Conservation (phyloP, 2,329 filamentous ascomycete genomes). For the Alternaria arbusti region DNA sequence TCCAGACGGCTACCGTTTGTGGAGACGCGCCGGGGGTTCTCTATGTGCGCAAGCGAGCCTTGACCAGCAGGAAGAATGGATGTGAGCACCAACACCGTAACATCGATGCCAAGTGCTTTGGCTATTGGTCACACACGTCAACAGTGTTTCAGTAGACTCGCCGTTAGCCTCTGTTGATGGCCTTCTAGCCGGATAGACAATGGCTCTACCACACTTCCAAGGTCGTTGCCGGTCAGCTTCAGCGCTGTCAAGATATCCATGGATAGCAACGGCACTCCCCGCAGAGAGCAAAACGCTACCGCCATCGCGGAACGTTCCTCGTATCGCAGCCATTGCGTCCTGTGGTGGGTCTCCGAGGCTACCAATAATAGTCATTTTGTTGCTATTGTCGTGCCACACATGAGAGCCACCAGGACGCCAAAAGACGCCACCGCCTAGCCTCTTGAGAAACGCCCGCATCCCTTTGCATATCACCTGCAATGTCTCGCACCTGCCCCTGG, state of each 20-base stretch:
- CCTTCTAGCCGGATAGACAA: neutral
- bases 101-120: neutral
- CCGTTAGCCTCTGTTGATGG: neutral
- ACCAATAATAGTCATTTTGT: neutral
- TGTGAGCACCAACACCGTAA: neutral
- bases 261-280: neutral
- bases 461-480: neutral
- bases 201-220: neutral
- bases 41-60: neutral
- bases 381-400: neutral
- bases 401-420: neutral
- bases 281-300: neutral
- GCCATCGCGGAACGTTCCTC: neutral
- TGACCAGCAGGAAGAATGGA: neutral
- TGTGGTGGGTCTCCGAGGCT: neutral
- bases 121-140: neutral
- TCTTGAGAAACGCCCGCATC: neutral
- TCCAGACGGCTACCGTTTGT: slow-evolving; percentile 1
- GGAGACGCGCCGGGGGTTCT: neutral
- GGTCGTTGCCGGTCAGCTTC: neutral
- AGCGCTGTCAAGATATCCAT: neutral
- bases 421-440: neutral
- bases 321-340: neutral
- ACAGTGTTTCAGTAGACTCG: neutral
- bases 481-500: neutral